Percentiles rank a stretch among this genome's conserved stretches.
Conservation (phyloP, 208 protist species). For the Novymonas esmeraldas region DNA sequence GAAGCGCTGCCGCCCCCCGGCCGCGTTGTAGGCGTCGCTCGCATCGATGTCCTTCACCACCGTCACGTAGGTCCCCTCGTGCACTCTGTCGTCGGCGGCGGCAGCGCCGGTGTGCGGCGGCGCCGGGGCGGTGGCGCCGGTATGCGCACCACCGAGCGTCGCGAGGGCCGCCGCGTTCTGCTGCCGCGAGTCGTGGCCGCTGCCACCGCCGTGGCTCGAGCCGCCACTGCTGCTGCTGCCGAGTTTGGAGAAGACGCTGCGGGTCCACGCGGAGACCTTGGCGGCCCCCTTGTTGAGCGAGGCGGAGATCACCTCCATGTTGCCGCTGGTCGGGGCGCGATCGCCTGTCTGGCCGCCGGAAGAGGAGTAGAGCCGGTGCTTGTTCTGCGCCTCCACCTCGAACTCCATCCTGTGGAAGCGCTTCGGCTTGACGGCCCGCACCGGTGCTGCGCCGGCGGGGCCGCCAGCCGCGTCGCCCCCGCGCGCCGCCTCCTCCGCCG, state of each 20-base stretch:
- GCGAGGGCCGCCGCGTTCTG: conserved; percentile 19
- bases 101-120: not conserved
- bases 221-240: conserved; percentile 1
- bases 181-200: conserved; percentile 11
- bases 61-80: conserved; percentile 35
- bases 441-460: not conserved
- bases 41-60: conserved; percentile 46
- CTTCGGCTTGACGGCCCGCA: conserved; percentile 42
- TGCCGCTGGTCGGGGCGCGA: conserved; percentile 54
- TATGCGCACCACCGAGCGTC: not conserved
- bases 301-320: conserved; percentile 51
- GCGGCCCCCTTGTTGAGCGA: conserved; percentile 49
- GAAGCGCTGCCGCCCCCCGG: conserved; percentile 46
- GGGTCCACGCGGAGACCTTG: conserved; percentile 51
- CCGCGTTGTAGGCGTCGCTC: conserved; percentile 66
- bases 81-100: conserved; percentile 1
- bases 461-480: not conserved
- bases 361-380: conserved; percentile 36
- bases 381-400: conserved; percentile 56
- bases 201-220: conserved; percentile 18
- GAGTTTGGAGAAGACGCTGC: conserved; percentile 35
- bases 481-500: conserved; percentile 6
- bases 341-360: conserved; percentile 35
- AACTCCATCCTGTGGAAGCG: conserved; percentile 49
- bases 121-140: not conserved